Base-by-base conservation (phyloP, 2,329 filamentous ascomycete species). In the Penicillium sp. region DNA sequence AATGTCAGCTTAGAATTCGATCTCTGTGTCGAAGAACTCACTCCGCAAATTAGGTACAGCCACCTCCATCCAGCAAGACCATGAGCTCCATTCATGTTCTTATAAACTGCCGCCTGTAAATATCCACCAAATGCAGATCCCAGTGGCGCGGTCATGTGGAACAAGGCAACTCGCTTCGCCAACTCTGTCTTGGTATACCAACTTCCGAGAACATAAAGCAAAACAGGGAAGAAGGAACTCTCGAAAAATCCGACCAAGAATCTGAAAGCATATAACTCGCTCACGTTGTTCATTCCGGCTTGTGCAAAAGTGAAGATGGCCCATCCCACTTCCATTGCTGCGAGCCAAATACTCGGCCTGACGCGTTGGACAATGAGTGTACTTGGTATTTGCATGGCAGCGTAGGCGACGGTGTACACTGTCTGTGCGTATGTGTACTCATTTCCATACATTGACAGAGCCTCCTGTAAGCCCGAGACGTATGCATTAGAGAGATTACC, bases 191-290 rank as follows among this genome's bases (percentile, higher is more conserved):
- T 62, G 0, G 62, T 70, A 40, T 69, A 70, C 68, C 68, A 71
- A 22, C 59, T 62, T 4, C 69, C 70, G 3, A 73, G 51, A 1
- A 72, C 54, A 38, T 67, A 73, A 10, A 69, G 56, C 7, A 72
- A 57, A 43, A 62, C 59, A 0, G 69, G 70, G 7, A 63, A 71
- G 45, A 69, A 70, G 1, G 60, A 60, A 18, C 56, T 61, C 51
- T 72, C 71, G 29, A 71, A 70, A 18, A 72, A 54, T 5, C 69
- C 71, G 7, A 73, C 56, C 14, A 73, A 42, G 40, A 73, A 73
- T 8, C 70, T 62, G 49, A 71, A 68, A 5, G 64, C 71, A 24
- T 70, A 71, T 31, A 73, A 58, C 31, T 71, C 61, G 9, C 49
- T 45, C 8, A 53, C 50, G 29, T 52, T 65, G 8, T 51, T 45